Evolutionary conservation across 257 asterid genomes (phyloP).

Genomic region (Leonotis leonurus): DNA sequence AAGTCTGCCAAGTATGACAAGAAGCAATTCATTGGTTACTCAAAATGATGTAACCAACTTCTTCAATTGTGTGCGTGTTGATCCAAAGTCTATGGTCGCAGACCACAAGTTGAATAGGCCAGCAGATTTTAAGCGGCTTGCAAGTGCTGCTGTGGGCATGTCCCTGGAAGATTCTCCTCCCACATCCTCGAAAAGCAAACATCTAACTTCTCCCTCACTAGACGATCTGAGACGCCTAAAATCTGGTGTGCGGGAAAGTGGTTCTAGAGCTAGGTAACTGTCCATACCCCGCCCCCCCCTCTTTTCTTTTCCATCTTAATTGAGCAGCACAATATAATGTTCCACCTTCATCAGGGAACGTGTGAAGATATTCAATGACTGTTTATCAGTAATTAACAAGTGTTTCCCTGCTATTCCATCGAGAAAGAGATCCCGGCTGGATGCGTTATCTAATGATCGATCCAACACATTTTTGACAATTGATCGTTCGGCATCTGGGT

Average conservation of each 20-base stretch:
- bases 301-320: constrained; percentile 7
- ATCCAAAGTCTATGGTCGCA: constrained; percentile 73
- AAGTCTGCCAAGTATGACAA: constrained; percentile 69
- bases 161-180: constrained; percentile 62
- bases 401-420: constrained; percentile 75
- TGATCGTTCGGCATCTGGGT: constrained; percentile 60
- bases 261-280: constrained; percentile 72
- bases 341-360: constrained; percentile 67
- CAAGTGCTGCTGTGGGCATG: constrained; percentile 67
- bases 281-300: neutral
- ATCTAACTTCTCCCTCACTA: constrained; percentile 45
- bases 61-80: constrained; percentile 78
- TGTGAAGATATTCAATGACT: constrained; percentile 67
- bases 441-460: constrained; percentile 62
- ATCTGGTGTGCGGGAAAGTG: constrained; percentile 62
- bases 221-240: constrained; percentile 80
- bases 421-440: constrained; percentile 82
- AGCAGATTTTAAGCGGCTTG: constrained; percentile 67
- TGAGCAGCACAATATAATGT: constrained; percentile 14
- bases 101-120: constrained; percentile 76
- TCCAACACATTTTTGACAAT: constrained; percentile 42
- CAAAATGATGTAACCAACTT: constrained; percentile 69
- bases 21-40: constrained; percentile 57
- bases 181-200: constrained; percentile 50
- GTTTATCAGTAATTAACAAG: constrained; percentile 74